Evolutionary conservation across 441 rosid genomes (phyloP).

Genomic region (Croton laevigatus): DNA sequence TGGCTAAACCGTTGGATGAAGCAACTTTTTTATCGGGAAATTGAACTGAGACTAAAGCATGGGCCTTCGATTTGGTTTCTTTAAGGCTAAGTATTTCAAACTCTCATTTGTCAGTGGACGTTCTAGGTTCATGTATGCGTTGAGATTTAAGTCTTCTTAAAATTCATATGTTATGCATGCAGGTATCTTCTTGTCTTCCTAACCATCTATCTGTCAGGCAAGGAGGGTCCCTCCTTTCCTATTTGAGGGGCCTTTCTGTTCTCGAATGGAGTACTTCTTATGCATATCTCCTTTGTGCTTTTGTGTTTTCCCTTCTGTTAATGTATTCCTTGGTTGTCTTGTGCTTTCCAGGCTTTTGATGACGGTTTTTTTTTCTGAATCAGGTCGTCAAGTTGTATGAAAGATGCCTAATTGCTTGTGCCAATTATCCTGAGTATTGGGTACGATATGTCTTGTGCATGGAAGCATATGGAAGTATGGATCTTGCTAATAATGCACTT

Average conservation of each 20-base stretch:
- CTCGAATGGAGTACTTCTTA: slow-evolving; percentile 80
- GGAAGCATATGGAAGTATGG: slow-evolving; percentile 76
- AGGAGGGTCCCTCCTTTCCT: slow-evolving; percentile 88
- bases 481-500: slow-evolving; percentile 86
- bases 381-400: slow-evolving; percentile 93
- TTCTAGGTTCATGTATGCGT: slow-evolving; percentile 66
- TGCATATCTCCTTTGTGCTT: slow-evolving; percentile 68
- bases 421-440: slow-evolving; percentile 92
- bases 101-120: slow-evolving; percentile 73
- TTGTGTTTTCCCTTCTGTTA: slow-evolving; percentile 32
- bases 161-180: slow-evolving; percentile 86
- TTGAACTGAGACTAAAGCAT: slow-evolving; percentile 94
- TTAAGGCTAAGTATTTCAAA: slow-evolving; percentile 95
- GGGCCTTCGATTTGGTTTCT: slow-evolving; percentile 88
- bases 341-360: slow-evolving; percentile 21
- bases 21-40: slow-evolving; percentile 86
- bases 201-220: slow-evolving; percentile 89
- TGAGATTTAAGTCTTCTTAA: slow-evolving; percentile 52
- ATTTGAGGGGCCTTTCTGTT: slow-evolving; percentile 91
- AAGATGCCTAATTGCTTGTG: slow-evolving; percentile 94
- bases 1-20: slow-evolving; percentile 99
- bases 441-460: slow-evolving; percentile 77
- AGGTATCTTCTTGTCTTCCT: slow-evolving; percentile 94
- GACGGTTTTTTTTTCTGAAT: slow-evolving; percentile 27
- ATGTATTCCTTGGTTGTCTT: slow-evolving; percentile 16